Conservation (phyloP, 106 monocot genomes). For the Triglochin maritima region DNA sequence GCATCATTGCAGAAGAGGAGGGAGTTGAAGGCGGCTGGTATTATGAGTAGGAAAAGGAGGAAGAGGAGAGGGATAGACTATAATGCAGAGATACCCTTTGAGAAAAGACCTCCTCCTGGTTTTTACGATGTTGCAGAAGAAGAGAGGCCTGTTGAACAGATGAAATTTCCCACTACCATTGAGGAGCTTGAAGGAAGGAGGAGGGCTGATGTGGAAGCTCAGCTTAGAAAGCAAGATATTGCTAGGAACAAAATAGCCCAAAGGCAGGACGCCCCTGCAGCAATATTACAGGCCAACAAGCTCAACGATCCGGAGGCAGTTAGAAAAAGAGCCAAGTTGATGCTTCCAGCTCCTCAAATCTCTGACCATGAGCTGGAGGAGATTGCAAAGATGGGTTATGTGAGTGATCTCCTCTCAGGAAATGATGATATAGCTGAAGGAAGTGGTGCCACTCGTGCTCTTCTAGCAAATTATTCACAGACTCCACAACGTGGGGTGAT, state of each 20-base stretch:
- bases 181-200: conserved; percentile 95
- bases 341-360: conserved; percentile 96
- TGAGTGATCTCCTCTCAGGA: conserved; percentile 50
- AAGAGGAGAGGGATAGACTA: conserved; percentile 97
- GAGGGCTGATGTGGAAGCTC: conserved; percentile 78
- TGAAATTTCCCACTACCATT: conserved; percentile 86
- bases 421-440: conserved; percentile 63
- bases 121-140: conserved; percentile 80
- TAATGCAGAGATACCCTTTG: conserved; percentile 97
- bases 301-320: conserved; percentile 95
- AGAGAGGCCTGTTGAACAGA: conserved; percentile 45
- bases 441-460: conserved; percentile 76
- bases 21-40: conserved; percentile 96
- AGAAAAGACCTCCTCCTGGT: conserved; percentile 94
- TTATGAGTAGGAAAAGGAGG: conserved; percentile 66
- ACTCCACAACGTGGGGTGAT: conserved; percentile 69
- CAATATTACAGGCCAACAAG: conserved; percentile 88
- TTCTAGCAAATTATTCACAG: conserved; percentile 91
- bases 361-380: conserved; percentile 94
- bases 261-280: conserved; percentile 86
- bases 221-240: conserved; percentile 84
- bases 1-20: conserved; percentile 94
- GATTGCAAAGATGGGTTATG: conserved; percentile 93
- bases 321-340: conserved; percentile 82
- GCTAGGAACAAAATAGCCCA: conserved; percentile 90